Evolutionary conservation across 352 stramenopile genomes (phyloP).

Genomic region (Pythium utonaiense): DNA sequence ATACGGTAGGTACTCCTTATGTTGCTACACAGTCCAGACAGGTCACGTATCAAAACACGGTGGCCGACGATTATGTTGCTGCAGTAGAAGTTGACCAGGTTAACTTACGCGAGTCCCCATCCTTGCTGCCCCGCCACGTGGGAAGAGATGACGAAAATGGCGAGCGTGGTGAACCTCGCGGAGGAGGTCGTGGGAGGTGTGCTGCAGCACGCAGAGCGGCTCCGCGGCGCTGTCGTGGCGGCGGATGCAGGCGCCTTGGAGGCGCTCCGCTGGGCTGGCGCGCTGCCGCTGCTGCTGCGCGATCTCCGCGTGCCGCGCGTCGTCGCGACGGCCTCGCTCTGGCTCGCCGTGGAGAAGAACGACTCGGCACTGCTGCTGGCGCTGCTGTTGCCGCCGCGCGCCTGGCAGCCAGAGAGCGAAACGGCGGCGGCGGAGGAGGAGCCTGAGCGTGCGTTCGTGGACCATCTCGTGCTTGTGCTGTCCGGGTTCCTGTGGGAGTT

Average conservation of each 20-base stretch:
- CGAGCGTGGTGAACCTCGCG: constrained; percentile 40
- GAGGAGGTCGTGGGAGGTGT: constrained; percentile 58
- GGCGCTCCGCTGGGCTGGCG: constrained; percentile 58
- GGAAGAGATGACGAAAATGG: neutral
- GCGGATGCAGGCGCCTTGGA: constrained; percentile 59
- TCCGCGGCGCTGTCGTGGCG: constrained; percentile 43
- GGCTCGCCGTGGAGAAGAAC: constrained; percentile 20
- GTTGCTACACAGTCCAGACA: constrained; percentile 2
- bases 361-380: constrained; percentile 6
- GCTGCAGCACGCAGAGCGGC: constrained; percentile 48
- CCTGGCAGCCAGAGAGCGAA: neutral
- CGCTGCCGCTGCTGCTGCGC: constrained; percentile 61
- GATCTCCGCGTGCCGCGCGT: constrained; percentile 55
- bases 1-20: neutral
- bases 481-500: constrained; percentile 68
- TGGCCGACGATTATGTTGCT: neutral
- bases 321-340: constrained; percentile 35
- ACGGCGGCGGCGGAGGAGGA: constrained; percentile 13
- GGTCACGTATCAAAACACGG: neutral
- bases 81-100: too few relatives aligned
- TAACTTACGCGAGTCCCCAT: constrained; percentile 4
- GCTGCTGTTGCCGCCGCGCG: neutral
- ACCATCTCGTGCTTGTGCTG: constrained; percentile 51
- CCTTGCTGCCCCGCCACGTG: constrained; percentile 7
- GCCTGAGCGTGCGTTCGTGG: constrained; percentile 14